Evolutionary conservation across 2,329 filamentous ascomycete genomes (phyloP), one percentile per base, ranked within the genome.

Genomic region (Trichoderma gracile): DNA sequence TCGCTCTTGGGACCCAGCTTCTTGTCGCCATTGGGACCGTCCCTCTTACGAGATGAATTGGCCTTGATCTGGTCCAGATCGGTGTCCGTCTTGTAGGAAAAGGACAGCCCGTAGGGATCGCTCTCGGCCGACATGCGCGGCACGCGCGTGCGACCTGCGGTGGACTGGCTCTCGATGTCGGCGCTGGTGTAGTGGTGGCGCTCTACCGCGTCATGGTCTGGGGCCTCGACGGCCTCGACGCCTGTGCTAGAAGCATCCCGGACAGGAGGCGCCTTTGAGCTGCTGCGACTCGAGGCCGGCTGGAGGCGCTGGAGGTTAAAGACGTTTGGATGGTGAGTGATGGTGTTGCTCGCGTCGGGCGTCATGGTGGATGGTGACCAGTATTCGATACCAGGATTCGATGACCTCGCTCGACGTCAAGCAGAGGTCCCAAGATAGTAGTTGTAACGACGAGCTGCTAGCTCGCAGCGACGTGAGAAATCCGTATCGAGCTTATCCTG

Each of bases 61-160:
- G 92, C 89, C 67, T 87, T 86, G 75, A 96, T 94, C 70, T 85
- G 81, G 42, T 88, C 84, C 68, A 97, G 86, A 74, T 97, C 91
- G 19, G 83, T 85, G 33, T 87, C 81, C 21, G 89, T 87, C 79
- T 97, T 98, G 75, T 95, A 86, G 61, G 86, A 87, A 2, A 86
- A 85, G 0, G 90, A 87, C 4, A 98, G 87, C 62, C 88, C 86
- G 77, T 92, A 95, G 0, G 94, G 94, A 71, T 98, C 94, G 71
- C 86, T 89, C 68, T 88, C 86, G 27, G 77, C 76, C 21, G 82
- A 85, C 71, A 88, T 85, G 9, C 81, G 81, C 0, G 89, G 87
- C 8, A 85, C 77, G 45, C 80, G 79, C 49, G 81, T 71, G 43
- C 69, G 69, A 33, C 73, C 72, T 15, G 72, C 69, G 1, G 77